These are phyloP conservation scores for Cinnamomum chago DNA, from an alignment of 164 flowering plant species.

Conservation along the genomic window DNA sequence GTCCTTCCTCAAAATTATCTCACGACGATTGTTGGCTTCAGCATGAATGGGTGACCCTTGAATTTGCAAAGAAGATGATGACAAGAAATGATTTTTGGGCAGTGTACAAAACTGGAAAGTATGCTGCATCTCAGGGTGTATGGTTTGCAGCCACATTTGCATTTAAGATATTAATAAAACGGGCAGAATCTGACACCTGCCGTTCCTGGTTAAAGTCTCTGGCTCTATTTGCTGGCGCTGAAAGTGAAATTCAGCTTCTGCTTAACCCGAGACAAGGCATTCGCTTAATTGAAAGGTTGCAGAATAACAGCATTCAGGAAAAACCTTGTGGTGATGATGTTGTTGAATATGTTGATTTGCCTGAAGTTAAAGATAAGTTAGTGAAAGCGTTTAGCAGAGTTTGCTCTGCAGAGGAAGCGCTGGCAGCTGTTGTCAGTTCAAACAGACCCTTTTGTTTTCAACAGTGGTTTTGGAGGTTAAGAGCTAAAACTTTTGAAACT, in stretches of 20 bases:
- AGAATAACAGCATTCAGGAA: conserved; percentile 11
- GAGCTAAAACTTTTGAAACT: conserved; percentile 40
- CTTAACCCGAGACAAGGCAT: conserved; percentile 23
- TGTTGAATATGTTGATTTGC: conserved; percentile 8
- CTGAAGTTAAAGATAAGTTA: conserved; percentile 24
- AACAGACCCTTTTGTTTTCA: conserved; percentile 48
- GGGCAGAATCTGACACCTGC: conserved; percentile 39
- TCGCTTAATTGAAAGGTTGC: conserved; percentile 17
- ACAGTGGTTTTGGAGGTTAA: conserved; percentile 65
- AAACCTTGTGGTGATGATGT: conserved; percentile 8
- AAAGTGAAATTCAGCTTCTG: conserved; percentile 37
- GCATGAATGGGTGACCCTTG: conserved; percentile 33
- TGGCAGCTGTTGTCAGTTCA: conserved; percentile 22
- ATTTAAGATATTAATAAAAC: conserved; percentile 38
- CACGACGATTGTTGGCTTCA: conserved; percentile 24
- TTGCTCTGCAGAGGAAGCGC: conserved; percentile 29
- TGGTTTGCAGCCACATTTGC: conserved; percentile 52
- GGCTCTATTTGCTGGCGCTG: conserved; percentile 40
- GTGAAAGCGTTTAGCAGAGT: conserved; percentile 21
- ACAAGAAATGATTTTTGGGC: conserved; percentile 39
- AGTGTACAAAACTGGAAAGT: conserved; percentile 53
- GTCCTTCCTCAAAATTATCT: conserved; percentile 4
- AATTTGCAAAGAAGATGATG: conserved; percentile 40
- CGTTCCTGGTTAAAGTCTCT: conserved; percentile 55
- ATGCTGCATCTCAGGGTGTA: conserved; percentile 59